Conservation (phyloP, 176 grass and related monocot species). For the Eragrostis curvula region DNA sequence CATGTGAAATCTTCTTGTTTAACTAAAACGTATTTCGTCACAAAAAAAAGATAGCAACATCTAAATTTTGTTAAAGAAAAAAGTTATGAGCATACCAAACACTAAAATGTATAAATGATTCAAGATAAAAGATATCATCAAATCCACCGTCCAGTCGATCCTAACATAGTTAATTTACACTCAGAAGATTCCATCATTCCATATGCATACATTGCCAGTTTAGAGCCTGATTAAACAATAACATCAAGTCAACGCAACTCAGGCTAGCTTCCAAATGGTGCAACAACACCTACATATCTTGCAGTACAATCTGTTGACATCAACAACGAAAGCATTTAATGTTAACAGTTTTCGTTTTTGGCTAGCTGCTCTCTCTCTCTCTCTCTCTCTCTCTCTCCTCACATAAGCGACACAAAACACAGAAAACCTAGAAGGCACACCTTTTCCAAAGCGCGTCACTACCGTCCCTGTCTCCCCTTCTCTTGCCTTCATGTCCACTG, state of each 20-base stretch:
- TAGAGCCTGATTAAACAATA: constrained; percentile 36
- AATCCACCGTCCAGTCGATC: not conserved
- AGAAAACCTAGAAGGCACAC: constrained; percentile 51
- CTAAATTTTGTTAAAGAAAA: too few relatives aligned
- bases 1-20: too few relatives aligned
- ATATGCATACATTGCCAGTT: constrained; percentile 21
- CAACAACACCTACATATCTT: constrained; percentile 42
- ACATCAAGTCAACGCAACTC: constrained; percentile 44
- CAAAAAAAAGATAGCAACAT: too few relatives aligned
- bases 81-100: too few relatives aligned
- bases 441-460: constrained; percentile 49
- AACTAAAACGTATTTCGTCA: too few relatives aligned
- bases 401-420: constrained; percentile 27
- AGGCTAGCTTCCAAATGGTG: constrained; percentile 52
- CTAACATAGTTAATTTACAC: constrained; percentile 29
- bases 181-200: constrained; percentile 56
- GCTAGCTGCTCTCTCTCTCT: not conserved
- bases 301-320: constrained; percentile 38
- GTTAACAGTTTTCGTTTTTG: not conserved
- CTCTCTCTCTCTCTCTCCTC: constrained; percentile 36
- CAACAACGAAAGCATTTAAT: not conserved
- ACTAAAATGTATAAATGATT: not conserved
- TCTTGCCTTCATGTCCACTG: constrained; percentile 80
- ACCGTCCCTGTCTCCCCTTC: constrained; percentile 26
- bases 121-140: not conserved